Evolutionary conservation across 2,329 filamentous ascomycete genomes (phyloP).

Genomic region (Magnaporthiopsis rhizophila): DNA sequence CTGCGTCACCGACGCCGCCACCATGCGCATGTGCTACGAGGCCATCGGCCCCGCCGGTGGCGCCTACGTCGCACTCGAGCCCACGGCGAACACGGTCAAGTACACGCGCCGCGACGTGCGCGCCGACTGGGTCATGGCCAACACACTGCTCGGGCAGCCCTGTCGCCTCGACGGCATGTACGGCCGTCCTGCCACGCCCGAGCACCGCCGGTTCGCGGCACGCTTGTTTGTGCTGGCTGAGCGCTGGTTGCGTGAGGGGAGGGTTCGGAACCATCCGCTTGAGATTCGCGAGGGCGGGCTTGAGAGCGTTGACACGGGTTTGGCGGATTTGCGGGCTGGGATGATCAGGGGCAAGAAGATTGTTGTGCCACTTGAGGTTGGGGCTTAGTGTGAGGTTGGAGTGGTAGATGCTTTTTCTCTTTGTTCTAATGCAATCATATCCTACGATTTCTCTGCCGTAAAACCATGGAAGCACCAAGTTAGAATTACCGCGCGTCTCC

Average conservation of each 20-base stretch:
- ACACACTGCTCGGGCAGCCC: conserved; percentile 10
- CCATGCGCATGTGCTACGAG: conserved; percentile 13
- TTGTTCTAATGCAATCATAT: no score
- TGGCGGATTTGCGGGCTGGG: no score
- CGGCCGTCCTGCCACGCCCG: conserved; percentile 14
- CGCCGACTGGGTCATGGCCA: conserved; percentile 14
- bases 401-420: no score
- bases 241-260: not conserved
- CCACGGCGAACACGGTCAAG: conserved; percentile 12
- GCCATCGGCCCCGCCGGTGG: conserved; percentile 10
- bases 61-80: conserved; percentile 12
- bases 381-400: no score
- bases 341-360: no score
- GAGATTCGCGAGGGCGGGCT: no score
- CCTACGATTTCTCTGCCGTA: no score
- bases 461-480: no score
- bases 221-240: conserved; percentile 8
- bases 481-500: no score
- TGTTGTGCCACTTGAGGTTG: no score
- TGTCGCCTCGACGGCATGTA: conserved; percentile 24
- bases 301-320: no score
- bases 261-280: no score
- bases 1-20: conserved; percentile 11
- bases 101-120: conserved; percentile 12
- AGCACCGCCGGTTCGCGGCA: conserved; percentile 11